A percentile compares a stretch with the other conserved stretches of the same genome.
Evolutionary conservation across 257 asterid genomes (phyloP).

Genomic region (Marsdenia floribunda): DNA sequence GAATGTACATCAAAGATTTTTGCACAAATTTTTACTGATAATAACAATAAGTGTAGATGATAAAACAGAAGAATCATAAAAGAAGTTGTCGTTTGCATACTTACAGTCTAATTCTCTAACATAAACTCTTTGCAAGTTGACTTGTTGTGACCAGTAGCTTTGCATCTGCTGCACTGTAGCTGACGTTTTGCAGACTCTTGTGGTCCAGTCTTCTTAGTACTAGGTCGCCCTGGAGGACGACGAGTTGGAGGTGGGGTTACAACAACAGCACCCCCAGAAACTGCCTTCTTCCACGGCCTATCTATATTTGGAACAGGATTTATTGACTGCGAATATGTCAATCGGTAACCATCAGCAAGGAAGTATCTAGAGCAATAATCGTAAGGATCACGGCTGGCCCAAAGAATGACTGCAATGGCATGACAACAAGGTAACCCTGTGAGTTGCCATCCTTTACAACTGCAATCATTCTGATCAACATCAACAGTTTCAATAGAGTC

Average conservation of each 20-base stretch:
- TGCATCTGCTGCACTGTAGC: conserved; percentile 91
- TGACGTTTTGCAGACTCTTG: conserved; percentile 66
- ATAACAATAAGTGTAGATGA: neutral
- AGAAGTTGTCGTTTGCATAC: neutral
- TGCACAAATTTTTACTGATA: neutral
- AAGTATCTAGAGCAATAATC: conserved; percentile 74
- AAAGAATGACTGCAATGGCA: conserved; percentile 57
- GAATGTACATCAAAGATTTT: neutral
- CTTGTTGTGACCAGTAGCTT: conserved; percentile 91
- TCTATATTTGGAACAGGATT: conserved; percentile 53
- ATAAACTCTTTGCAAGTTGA: conserved; percentile 82
- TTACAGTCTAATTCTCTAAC: conserved; percentile 46
- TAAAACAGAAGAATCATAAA: neutral
- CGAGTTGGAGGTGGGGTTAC: conserved; percentile 89
- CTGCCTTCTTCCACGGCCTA: conserved; percentile 35
- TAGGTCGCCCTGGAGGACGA: conserved; percentile 92
- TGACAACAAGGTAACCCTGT: conserved; percentile 89
- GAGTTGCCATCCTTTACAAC: conserved; percentile 73
- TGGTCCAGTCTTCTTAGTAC: conserved; percentile 58
- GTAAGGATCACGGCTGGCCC: conserved; percentile 47
- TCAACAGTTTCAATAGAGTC: conserved; percentile 66
- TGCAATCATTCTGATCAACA: conserved; percentile 56
- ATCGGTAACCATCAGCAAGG: conserved; percentile 55
- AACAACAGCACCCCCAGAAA: conserved; percentile 43
- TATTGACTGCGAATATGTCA: conserved; percentile 66